Conservation (phyloP, 1,284 basidiomycete genomes). For the Ustilago curta region DNA sequence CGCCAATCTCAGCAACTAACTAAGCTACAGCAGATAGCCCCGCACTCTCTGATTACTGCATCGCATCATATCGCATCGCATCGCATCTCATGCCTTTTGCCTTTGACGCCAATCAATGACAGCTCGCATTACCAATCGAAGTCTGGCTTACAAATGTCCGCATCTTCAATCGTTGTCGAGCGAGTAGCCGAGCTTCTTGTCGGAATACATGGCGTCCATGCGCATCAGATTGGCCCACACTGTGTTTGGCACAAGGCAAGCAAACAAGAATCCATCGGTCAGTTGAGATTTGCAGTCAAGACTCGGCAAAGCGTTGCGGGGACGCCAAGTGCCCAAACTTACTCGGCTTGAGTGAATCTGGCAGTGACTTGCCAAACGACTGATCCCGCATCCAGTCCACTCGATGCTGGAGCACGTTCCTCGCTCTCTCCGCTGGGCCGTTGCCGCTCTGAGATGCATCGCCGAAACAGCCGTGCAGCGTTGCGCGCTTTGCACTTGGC, state of each 20-base stretch:
- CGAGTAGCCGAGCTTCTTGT: conserved; percentile 65
- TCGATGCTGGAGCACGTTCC: conserved; percentile 82
- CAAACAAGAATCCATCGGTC: background rate
- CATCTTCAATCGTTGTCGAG: conserved; percentile 37
- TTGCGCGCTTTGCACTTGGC: conserved; percentile 74
- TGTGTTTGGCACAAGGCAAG: conserved; percentile 9
- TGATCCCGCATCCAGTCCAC: conserved; percentile 79
- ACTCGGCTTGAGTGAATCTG: conserved; percentile 72
- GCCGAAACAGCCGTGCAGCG: conserved; percentile 81
- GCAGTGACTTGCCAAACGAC: conserved; percentile 74
- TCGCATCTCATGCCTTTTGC: too few relatives aligned
- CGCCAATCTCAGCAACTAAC: too few relatives aligned
- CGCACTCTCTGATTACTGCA: too few relatives aligned
- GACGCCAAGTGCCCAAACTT: conserved; percentile 28
- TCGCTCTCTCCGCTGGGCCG: conserved; percentile 72
- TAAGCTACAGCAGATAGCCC: too few relatives aligned
- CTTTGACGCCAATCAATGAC: background rate
- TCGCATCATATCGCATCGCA: too few relatives aligned
- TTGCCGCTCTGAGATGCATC: conserved; percentile 24
- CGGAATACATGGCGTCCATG: conserved; percentile 73
- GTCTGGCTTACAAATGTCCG: background rate
- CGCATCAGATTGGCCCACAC: conserved; percentile 76
- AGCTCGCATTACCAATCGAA: background rate
- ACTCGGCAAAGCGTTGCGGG: background rate
- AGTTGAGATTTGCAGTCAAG: background rate